Evolutionary conservation across 257 asterid genomes (phyloP).

Genomic region (Lycium ferocissimum): DNA sequence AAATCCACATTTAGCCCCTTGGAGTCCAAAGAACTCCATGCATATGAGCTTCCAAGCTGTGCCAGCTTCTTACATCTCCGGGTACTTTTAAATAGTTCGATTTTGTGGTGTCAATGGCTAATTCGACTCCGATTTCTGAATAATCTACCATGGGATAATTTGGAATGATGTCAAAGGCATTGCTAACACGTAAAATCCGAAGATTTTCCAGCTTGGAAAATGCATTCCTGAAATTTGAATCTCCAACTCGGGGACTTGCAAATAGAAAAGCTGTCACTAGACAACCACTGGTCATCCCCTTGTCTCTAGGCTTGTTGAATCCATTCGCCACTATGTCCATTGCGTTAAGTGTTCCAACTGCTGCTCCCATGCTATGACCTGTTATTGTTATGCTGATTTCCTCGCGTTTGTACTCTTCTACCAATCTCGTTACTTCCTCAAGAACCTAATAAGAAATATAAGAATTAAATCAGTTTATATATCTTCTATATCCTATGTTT

Average conservation of each 20-base stretch:
- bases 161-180: slow-evolving; percentile 49
- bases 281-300: not conserved
- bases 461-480: not conserved
- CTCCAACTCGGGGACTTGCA: slow-evolving; percentile 55
- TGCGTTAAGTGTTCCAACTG: slow-evolving; percentile 28
- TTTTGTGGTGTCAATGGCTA: slow-evolving; percentile 37
- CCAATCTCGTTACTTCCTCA: slow-evolving; percentile 21
- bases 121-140: slow-evolving; percentile 33
- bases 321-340: slow-evolving; percentile 44
- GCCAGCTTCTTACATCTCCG: slow-evolving; percentile 42
- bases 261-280: slow-evolving; percentile 56
- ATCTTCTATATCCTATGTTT: no score
- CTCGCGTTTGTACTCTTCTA: slow-evolving; percentile 27
- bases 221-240: slow-evolving; percentile 31
- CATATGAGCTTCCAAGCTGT: slow-evolving; percentile 57
- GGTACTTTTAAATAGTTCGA: slow-evolving; percentile 42
- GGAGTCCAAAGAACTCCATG: slow-evolving; percentile 49
- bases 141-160: slow-evolving; percentile 41
- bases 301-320: slow-evolving; percentile 34
- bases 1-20: slow-evolving; percentile 39
- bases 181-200: slow-evolving; percentile 43
- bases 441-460: slow-evolving; percentile 18
- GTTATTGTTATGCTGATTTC: slow-evolving; percentile 28
- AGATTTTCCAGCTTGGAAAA: slow-evolving; percentile 34
- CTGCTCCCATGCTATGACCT: slow-evolving; percentile 36